Conservation (phyloP, 345 rosid genomes). For the Ceriops decandra region DNA sequence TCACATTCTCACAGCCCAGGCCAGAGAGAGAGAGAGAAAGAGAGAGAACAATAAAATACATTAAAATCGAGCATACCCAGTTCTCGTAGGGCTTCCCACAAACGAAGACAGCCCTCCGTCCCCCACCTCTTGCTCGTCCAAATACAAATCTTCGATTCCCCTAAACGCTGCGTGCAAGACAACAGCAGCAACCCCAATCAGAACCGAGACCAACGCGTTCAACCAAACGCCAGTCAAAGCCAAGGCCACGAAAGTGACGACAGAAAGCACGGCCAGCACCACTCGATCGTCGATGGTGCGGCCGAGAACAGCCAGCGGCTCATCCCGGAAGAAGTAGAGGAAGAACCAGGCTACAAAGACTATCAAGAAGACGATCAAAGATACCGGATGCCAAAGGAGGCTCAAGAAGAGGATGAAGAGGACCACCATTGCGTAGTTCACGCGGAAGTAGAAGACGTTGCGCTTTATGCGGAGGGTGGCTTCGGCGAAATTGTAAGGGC, state of each 20-base stretch:
- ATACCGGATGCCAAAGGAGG: conserved; percentile 70
- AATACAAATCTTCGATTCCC: conserved; percentile 51
- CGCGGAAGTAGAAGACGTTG: conserved; percentile 57
- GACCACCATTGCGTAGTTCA: conserved; percentile 52
- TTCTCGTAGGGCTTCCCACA: conserved; percentile 45
- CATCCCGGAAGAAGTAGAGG: conserved; percentile 60
- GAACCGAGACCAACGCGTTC: conserved; percentile 51
- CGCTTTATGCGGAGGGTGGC: conserved; percentile 41
- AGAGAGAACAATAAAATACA: conserved; percentile 1
- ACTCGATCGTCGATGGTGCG: conserved; percentile 52
- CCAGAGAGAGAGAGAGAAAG: too few relatives aligned
- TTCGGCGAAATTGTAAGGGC: conserved; percentile 45
- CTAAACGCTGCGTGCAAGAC: conserved; percentile 46
- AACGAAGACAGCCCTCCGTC: conserved; percentile 43
- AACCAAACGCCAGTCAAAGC: conserved; percentile 55
- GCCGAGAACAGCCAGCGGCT: conserved; percentile 34
- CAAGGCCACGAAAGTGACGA: conserved; percentile 44
- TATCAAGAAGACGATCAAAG: conserved; percentile 54
- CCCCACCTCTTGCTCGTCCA: conserved; percentile 32
- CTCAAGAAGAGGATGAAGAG: conserved; percentile 52
- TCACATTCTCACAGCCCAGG: too few relatives aligned
- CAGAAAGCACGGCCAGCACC: conserved; percentile 40
- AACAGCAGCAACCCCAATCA: conserved; percentile 42
- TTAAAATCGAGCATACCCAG: conserved; percentile 40
- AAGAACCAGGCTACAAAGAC: conserved; percentile 57